phyloP scores from a whole-genome alignment of 2,329 filamentous ascomycete genomes.

The Penicillium sp. region DNA sequence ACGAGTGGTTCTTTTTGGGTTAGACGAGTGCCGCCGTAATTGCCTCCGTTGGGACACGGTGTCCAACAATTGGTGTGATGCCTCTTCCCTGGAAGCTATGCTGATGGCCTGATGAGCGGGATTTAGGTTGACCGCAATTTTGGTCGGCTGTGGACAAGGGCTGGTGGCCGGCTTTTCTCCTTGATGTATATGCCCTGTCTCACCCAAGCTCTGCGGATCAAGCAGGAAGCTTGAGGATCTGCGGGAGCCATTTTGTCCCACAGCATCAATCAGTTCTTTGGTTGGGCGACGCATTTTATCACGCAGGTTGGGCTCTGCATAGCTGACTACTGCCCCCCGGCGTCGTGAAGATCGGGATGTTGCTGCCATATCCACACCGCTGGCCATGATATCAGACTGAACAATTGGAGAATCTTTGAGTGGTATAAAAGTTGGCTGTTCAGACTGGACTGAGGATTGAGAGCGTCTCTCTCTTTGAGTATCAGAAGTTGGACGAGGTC shows the following conservation, averaged over 20 bases:
- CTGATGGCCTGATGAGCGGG: constrained; percentile 18
- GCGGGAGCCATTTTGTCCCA: constrained; percentile 54
- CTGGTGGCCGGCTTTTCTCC: background rate
- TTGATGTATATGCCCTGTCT: constrained; percentile 9
- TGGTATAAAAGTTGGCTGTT: background rate
- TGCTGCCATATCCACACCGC: constrained; percentile 36
- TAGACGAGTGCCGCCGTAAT: constrained; percentile 36
- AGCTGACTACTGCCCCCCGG: constrained; percentile 68
- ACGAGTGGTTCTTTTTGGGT: constrained; percentile 20
- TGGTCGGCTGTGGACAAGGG: background rate
- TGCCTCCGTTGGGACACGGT: constrained; percentile 29
- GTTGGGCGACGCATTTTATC: constrained; percentile 82
- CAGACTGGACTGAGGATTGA: background rate
- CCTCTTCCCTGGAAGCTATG: constrained; percentile 11
- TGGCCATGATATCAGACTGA: constrained; percentile 6
- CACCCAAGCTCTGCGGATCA: constrained; percentile 45
- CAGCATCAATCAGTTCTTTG: constrained; percentile 73
- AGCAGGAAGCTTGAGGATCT: constrained; percentile 47
- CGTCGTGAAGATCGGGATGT: constrained; percentile 66
- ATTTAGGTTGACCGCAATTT: constrained; percentile 11
- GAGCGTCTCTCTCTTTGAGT: constrained; percentile 15
- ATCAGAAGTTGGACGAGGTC: constrained; percentile 1
- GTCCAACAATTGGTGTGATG: constrained; percentile 20
- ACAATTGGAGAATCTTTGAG: constrained; percentile 10
- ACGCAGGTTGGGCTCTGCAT: constrained; percentile 76